A percentile compares a stretch with the other conserved stretches of the same genome.
These are phyloP conservation scores for Auriscalpium orientale DNA, from an alignment of 768 basidiomycete species.

Conservation along the genomic window DNA sequence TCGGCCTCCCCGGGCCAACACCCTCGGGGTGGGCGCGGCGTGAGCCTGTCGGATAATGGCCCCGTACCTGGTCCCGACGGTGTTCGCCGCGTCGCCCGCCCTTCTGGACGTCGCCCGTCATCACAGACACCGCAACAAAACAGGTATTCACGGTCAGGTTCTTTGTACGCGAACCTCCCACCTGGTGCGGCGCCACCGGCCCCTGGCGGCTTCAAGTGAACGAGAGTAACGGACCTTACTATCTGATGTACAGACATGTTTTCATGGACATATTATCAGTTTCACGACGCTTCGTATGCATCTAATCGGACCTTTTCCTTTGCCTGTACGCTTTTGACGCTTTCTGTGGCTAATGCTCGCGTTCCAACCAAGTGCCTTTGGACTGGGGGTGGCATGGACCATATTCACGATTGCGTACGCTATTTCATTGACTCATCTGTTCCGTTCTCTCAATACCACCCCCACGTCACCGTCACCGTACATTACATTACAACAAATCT, in stretches of 20 bases:
- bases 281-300: constrained; percentile 6
- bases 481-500: too few relatives aligned
- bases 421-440: too few relatives aligned
- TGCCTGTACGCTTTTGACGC: not conserved
- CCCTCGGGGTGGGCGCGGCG: constrained; percentile 39
- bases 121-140: constrained; percentile 53
- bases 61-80: constrained; percentile 74
- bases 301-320: constrained; percentile 1
- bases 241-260: not conserved
- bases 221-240: not conserved
- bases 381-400: not conserved
- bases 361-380: too few relatives aligned
- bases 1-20: constrained; percentile 5
- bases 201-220: constrained; percentile 12
- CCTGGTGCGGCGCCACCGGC: constrained; percentile 61
- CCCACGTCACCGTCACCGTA: too few relatives aligned
- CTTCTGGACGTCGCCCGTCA: constrained; percentile 45
- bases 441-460: too few relatives aligned
- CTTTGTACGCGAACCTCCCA: constrained; percentile 40
- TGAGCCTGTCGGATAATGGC: constrained; percentile 76
- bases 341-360: not conserved
- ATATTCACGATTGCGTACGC: too few relatives aligned
- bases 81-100: constrained; percentile 72
- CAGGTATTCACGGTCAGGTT: constrained; percentile 61
- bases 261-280: constrained; percentile 8